A percentile compares a stretch with the other conserved stretches of the same genome.
These are phyloP conservation scores for Ensete glaucum DNA, from an alignment of 176 grass and related monocot species.

Conservation along the genomic window DNA sequence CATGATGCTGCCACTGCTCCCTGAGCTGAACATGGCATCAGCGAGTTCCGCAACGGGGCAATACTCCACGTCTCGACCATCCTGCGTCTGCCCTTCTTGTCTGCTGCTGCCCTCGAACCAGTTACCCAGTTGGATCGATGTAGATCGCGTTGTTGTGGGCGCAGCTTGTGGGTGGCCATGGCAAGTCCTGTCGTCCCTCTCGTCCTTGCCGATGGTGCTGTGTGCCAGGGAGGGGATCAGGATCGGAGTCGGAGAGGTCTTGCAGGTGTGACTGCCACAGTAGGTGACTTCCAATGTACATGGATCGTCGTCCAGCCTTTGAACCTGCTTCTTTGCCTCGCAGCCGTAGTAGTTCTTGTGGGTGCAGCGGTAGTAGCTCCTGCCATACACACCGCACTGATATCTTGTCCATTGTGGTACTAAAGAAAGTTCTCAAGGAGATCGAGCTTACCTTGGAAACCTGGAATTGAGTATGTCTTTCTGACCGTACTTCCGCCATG, in stretches of 20 bases:
- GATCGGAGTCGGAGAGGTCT: conserved; percentile 57
- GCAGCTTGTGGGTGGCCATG: not conserved
- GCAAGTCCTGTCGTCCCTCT: not conserved
- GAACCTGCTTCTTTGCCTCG: conserved; percentile 79
- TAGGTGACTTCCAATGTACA: conserved; percentile 67
- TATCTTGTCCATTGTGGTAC: too few species aligned
- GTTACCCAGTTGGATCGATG: not conserved
- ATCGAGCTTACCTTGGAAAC: conserved; percentile 46
- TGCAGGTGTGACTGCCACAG: conserved; percentile 64
- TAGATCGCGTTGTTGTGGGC: not conserved
- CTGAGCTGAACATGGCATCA: conserved; percentile 61
- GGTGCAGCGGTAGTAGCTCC: conserved; percentile 87
- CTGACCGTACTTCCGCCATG: conserved; percentile 91
- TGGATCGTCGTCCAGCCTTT: conserved; percentile 74
- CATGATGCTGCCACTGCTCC: conserved; percentile 56
- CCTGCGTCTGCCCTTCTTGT: not conserved
- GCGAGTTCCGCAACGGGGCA: conserved; percentile 41
- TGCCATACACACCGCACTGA: not conserved
- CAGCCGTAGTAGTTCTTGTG: conserved; percentile 93
- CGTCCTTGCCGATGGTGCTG: not conserved
- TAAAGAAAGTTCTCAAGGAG: not conserved
- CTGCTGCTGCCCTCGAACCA: not conserved
- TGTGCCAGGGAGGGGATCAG: conserved; percentile 23
- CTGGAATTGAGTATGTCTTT: conserved; percentile 64
- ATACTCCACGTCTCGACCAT: conserved; percentile 24